Evolutionary conservation across 2,329 filamentous ascomycete genomes (phyloP).

Genomic region (Aspergillus ochraceus): DNA sequence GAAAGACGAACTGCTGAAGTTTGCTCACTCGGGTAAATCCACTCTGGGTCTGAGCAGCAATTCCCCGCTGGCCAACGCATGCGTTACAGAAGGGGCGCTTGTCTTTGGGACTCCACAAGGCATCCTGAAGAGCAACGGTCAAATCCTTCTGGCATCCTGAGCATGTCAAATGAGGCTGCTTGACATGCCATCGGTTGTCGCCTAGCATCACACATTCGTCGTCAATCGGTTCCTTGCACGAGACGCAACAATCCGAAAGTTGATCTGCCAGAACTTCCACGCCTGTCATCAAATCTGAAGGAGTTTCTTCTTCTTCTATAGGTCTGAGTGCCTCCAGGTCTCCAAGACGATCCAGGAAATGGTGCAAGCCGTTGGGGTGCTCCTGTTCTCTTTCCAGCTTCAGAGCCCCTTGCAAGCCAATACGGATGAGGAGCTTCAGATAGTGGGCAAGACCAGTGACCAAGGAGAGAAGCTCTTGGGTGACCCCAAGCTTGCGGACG

Average conservation of each 20-base stretch:
- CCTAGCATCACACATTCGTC: constrained; percentile 81
- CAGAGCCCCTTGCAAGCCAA: constrained; percentile 89
- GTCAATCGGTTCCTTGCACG: constrained; percentile 85
- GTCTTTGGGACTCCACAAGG: constrained; percentile 67
- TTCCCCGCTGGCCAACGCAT: constrained; percentile 56
- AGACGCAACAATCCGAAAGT: constrained; percentile 79
- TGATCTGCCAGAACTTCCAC: constrained; percentile 69
- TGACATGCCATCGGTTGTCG: constrained; percentile 78
- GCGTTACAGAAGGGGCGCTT: constrained; percentile 69
- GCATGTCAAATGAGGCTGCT: constrained; percentile 66
- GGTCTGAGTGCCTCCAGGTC: constrained; percentile 76
- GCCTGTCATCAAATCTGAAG: constrained; percentile 64
- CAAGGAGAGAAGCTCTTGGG: constrained; percentile 94
- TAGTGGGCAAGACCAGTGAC: constrained; percentile 97
- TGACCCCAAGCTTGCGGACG: constrained; percentile 89
- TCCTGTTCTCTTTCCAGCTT: constrained; percentile 84
- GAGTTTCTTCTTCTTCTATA: constrained; percentile 59
- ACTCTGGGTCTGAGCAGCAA: constrained; percentile 56
- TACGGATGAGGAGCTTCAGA: constrained; percentile 93
- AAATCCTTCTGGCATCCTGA: constrained; percentile 72
- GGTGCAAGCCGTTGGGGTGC: constrained; percentile 71
- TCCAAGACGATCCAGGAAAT: constrained; percentile 79
- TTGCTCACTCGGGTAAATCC: constrained; percentile 77
- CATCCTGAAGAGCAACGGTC: constrained; percentile 66
- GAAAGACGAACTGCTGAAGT: constrained; percentile 90